Base-by-base conservation (phyloP, 139 green algal genomes). In the Chlorella ohadii region DNA sequence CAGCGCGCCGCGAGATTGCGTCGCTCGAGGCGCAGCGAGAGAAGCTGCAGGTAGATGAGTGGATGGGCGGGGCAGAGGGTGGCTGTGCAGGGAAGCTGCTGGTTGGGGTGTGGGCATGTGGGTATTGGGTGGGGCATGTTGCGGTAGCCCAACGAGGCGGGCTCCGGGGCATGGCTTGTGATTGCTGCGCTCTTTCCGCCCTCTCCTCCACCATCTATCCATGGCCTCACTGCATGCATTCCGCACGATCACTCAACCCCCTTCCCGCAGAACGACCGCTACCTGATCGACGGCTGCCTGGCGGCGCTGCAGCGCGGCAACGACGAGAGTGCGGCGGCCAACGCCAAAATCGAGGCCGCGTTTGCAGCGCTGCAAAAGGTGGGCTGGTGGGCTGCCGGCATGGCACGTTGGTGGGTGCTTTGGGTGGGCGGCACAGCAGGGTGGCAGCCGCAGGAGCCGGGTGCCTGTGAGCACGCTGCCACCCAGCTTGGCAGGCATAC, bases 251-350 rank as follows among this genome's bases (percentile, higher is more conserved):
- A n/a, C 28, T 39, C n/a, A 38, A 6, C 64, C 44, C 44, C 6
- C 9, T 9, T 51, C 7, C 44, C 44, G 25, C 76, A 82, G 76
- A 82, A 82, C 59, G 76, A 82, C 59, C 76, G 76, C 31, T 63
- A 72, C 34, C 33, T 82, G 38, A 66, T 82, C 6, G 76, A 57
- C 28, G 76, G 76, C 36, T 82, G 76, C 76, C 76, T 82, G 56
- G 56, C 76, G 7, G 63, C 34, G 59, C 59, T 82, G 76, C 76
- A 82, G 76, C 59, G 28, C 25, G 65, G 65, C 76, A 82, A 72
- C 76, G 22, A 72, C 1, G 59, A 63, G 34, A 82, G 76, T 59
- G 59, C 38, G 36, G 76, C 25, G 31, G 76, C 76, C 15, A 71
- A 57, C 13, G n/a, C 71, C 59, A 63, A 63, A 36, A 72, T 82